Percentiles rank a stretch among this genome's conserved stretches.
phyloP scores from a whole-genome alignment of 257 asterid species.

The Solanum infundibuliforme region DNA sequence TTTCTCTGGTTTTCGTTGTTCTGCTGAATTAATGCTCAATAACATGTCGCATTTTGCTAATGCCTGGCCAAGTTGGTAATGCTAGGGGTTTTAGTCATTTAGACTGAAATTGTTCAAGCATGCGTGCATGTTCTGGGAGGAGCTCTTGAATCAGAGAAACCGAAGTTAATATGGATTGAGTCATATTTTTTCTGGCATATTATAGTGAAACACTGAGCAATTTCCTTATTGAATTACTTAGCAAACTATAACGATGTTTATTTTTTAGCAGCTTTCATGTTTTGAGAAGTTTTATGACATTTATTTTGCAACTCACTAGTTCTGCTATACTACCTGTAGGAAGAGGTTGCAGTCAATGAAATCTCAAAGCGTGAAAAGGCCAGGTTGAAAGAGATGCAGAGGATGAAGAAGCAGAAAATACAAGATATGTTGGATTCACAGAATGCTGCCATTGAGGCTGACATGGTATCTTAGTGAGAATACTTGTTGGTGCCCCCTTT shows the following conservation, averaged over 20 bases:
- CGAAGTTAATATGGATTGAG: not conserved
- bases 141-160: not conserved
- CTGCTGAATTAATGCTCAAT: not conserved
- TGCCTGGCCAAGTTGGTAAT: not conserved
- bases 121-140: not conserved
- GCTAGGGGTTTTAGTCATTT: not conserved
- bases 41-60: not conserved
- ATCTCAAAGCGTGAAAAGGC: constrained; percentile 64
- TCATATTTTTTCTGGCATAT: not conserved
- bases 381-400: constrained; percentile 77
- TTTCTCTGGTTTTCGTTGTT: not conserved
- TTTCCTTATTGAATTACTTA: not conserved
- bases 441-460: constrained; percentile 94
- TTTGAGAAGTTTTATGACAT: not conserved
- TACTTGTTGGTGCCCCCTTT: not conserved
- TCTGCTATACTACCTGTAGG: constrained; percentile 31
- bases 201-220: not conserved
- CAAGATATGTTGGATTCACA: constrained; percentile 82
- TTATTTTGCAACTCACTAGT: not conserved
- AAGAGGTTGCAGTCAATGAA: constrained; percentile 32
- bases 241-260: not conserved
- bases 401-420: constrained; percentile 69
- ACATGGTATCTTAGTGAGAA: constrained; percentile 54
- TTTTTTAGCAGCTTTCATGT: not conserved
- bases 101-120: not conserved